These are phyloP conservation scores for Thielaviopsis musarum DNA, from an alignment of 2,329 filamentous ascomycete genomes.

Conservation along the genomic window DNA sequence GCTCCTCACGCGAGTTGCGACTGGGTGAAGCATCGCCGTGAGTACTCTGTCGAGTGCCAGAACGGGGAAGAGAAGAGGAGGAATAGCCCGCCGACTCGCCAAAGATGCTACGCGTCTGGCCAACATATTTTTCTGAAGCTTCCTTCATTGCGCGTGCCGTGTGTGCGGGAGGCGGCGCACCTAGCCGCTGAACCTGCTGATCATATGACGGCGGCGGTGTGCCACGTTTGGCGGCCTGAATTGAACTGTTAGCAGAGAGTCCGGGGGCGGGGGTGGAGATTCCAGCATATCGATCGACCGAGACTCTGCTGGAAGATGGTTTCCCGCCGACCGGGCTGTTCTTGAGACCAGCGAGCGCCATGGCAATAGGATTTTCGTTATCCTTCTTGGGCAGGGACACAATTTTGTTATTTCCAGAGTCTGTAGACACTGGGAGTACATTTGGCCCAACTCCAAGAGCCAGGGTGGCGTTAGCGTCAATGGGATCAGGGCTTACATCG, in stretches of 20 bases:
- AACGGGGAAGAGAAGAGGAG: conserved; percentile 15
- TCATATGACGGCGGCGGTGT: conserved; percentile 84
- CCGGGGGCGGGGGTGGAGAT: conserved; percentile 63
- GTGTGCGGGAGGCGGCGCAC: conserved; percentile 78
- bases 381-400: conserved; percentile 20
- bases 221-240: conserved; percentile 44
- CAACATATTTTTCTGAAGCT: conserved; percentile 73
- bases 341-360: conserved; percentile 84
- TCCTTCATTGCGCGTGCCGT: conserved; percentile 93
- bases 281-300: conserved; percentile 93
- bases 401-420: conserved; percentile 1
- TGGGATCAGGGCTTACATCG: conserved; percentile 58
- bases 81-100: conserved; percentile 17
- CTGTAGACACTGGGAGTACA: conserved; percentile 74
- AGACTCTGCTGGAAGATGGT: conserved; percentile 64
- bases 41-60: conserved; percentile 39
- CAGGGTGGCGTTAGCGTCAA: conserved; percentile 81
- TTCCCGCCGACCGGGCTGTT: conserved; percentile 54
- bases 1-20: conserved; percentile 34
- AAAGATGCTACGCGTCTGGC: conserved; percentile 71
- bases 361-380: conserved; percentile 73
- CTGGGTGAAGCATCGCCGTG: conserved; percentile 40
- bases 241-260: conserved; percentile 20
- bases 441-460: conserved; percentile 92
- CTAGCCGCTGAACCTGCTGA: conserved; percentile 58